Evolutionary conservation across 208 protist genomes (phyloP).

Genomic region (Vickermania ingenoplastis): DNA sequence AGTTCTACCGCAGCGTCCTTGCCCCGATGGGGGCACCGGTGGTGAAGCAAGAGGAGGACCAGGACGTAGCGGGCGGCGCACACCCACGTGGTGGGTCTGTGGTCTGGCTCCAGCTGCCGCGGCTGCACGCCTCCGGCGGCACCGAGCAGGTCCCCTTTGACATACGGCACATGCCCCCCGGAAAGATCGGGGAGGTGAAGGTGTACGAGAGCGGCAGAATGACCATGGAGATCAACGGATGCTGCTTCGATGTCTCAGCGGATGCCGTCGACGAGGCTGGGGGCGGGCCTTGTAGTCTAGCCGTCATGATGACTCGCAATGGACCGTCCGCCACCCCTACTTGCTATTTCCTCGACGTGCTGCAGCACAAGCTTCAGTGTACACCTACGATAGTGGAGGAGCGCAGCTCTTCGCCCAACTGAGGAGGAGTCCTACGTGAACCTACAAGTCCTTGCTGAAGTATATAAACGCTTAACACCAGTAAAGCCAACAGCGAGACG

Average conservation of each 20-base stretch:
- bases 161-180: slow-evolving; percentile 34
- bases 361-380: slow-evolving; percentile 72
- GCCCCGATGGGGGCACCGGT: not conserved
- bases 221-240: slow-evolving; percentile 59
- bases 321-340: slow-evolving; percentile 21
- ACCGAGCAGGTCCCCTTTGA: slow-evolving; percentile 27
- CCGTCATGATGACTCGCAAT: not conserved
- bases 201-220: slow-evolving; percentile 74
- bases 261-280: slow-evolving; percentile 20
- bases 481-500: too few relatives aligned
- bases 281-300: not conserved
- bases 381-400: slow-evolving; percentile 39
- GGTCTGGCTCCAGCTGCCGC: slow-evolving; percentile 76
- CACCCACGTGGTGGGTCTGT: slow-evolving; percentile 17
- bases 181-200: slow-evolving; percentile 72
- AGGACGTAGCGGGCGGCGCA: not conserved
- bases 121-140: slow-evolving; percentile 20
- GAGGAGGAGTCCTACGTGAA: too few relatives aligned
- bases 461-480: too few relatives aligned
- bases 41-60: not conserved
- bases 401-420: too few relatives aligned
- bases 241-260: slow-evolving; percentile 66
- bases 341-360: slow-evolving; percentile 58
- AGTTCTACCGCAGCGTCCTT: slow-evolving; percentile 48
- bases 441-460: too few relatives aligned